phyloP scores from a whole-genome alignment of 768 basidiomycete genomes.

The Glaciozyma antarctica region DNA sequence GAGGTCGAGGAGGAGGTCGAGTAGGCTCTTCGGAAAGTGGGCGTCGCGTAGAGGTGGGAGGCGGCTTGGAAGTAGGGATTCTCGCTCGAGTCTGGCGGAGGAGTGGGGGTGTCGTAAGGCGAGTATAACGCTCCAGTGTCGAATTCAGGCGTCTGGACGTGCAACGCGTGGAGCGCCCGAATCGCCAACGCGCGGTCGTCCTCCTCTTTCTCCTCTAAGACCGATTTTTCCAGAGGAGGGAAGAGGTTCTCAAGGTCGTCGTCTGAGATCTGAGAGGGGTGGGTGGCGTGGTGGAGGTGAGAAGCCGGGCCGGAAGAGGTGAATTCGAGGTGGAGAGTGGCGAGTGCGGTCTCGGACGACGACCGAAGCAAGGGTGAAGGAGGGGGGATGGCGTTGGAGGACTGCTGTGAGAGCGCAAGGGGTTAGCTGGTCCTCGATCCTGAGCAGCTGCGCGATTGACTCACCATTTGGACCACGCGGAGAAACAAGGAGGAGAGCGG shows the following conservation, averaged over 20 bases:
- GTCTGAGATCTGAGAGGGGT: background rate
- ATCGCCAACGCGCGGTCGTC: background rate
- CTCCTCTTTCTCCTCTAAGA: background rate
- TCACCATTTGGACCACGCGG: background rate
- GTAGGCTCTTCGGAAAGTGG: too few relatives aligned
- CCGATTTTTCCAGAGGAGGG: background rate
- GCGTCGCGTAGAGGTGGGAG: too few relatives aligned
- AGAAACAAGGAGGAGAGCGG: background rate
- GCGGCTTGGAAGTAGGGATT: too few relatives aligned
- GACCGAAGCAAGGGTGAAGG: background rate
- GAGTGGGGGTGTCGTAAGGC: too few relatives aligned
- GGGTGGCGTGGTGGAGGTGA: background rate
- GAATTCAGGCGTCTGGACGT: too few relatives aligned
- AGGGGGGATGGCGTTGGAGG: background rate
- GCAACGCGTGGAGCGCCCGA: background rate
- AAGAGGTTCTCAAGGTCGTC: constrained; percentile 1
- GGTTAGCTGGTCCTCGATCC: background rate
- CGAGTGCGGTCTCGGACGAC: background rate
- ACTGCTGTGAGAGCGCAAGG: background rate
- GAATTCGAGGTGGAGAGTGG: constrained; percentile 1
- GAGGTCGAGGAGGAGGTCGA: too few relatives aligned
- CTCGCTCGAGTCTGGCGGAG: too few relatives aligned
- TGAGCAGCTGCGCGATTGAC: background rate
- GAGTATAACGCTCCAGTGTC: too few relatives aligned
- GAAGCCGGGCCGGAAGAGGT: background rate